Evolutionary conservation across 495 filamentous ascomycete genomes (phyloP), one percentile per base, ranked within the genome.

Genomic region (Xylaria cubensis): DNA sequence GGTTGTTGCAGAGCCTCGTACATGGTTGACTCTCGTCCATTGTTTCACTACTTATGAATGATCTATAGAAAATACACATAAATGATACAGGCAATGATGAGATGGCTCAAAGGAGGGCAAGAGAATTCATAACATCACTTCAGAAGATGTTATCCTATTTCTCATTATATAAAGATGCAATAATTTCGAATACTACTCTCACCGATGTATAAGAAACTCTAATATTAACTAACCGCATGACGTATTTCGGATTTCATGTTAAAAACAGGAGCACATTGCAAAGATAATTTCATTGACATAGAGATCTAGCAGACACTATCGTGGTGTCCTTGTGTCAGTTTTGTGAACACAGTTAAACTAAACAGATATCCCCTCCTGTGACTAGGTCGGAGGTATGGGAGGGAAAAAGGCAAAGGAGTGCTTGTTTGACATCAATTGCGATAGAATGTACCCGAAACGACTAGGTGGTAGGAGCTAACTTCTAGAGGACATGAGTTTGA

Each of bases 361-460:
- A 26, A 53, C 6, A 26, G 21, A 53, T 13, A 4, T 56, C 0
- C 3, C 24, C 4, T 15, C 26, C 24, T 13, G 6, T 5, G 19
- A 56, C 15, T 5, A 17, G 13, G 26, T 32, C 1, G 26, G 10
- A 19, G 17, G 17, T 50, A 46, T 53, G 13, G 21, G 9, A 53
- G n/a, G 29, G 29, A 17, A 32, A 32, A 56, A 15, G 29, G 26
- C 1, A 12, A 24, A 24, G 26, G 24, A 24, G 13, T 24, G 17
- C 10, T 24, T 56, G 53, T 9, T 32, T 17, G 55, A 4, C 26
- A 29, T 13, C 50, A 4, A 59, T 32, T 15, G 32, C 39, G 55
- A 19, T n/a, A 34, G 55, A 5, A 15, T 59, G 9, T 59, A 61
- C 58, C 32, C 58, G 58, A 32, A 61, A 61, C 58, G 34, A 61